These are phyloP conservation scores for Beta vulgaris DNA, from an alignment of 148 eudicot species.

Conservation along the genomic window DNA sequence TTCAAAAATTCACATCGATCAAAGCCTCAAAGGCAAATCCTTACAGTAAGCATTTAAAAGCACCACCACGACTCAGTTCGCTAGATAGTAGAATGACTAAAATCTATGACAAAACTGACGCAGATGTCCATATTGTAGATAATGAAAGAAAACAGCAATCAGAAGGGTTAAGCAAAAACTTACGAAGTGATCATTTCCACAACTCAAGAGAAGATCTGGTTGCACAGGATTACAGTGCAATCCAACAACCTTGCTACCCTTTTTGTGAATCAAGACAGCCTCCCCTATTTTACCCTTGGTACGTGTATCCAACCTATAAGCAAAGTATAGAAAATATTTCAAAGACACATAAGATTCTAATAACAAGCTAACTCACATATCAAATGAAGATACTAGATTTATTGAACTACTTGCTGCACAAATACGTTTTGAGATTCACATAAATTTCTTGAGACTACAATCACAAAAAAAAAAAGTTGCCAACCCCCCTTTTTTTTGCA, in stretches of 20 bases:
- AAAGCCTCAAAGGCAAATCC: background rate
- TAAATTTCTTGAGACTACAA: background rate
- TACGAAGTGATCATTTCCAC: conserved; percentile 98
- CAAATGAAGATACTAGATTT: background rate
- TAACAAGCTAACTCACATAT: background rate
- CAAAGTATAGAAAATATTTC: background rate
- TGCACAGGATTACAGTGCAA: conserved; percentile 93
- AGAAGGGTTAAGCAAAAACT: conserved; percentile 26
- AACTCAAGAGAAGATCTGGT: conserved; percentile 91
- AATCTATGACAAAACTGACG: background rate
- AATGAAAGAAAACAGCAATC: conserved; percentile 6
- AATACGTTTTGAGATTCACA: background rate
- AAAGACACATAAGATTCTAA: background rate
- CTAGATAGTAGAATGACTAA: background rate
- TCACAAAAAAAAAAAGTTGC: background rate
- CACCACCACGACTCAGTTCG: background rate
- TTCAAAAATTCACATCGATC: background rate
- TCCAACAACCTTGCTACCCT: conserved; percentile 87
- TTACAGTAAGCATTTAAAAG: background rate
- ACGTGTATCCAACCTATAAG: conserved; percentile 74
- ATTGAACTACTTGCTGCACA: background rate
- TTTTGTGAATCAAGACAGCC: conserved; percentile 74
- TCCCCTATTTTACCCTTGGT: conserved; percentile 55
- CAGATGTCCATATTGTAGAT: background rate
- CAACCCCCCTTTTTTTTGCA: no score